Conservation (phyloP, 2,329 filamentous ascomycete genomes). For the Trichoderma aggressivum region DNA sequence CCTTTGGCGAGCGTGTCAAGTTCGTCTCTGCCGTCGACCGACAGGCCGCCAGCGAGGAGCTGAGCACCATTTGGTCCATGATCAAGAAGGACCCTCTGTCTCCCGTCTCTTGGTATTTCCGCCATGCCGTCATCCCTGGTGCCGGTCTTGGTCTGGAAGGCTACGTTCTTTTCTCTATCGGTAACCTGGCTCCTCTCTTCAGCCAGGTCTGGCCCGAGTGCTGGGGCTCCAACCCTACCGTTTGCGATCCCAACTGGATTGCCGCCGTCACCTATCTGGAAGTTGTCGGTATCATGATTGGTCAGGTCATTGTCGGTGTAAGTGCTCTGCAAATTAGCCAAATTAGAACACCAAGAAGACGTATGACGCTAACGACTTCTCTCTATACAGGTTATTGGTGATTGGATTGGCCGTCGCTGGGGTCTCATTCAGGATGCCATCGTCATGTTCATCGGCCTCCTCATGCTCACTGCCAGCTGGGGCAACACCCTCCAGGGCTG, state of each 20-base stretch:
- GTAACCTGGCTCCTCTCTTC: slow-evolving; percentile 84
- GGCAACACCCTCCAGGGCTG: slow-evolving; percentile 83
- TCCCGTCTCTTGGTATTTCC: slow-evolving; percentile 81
- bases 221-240: slow-evolving; percentile 58
- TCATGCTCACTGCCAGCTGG: slow-evolving; percentile 92
- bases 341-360: not conserved
- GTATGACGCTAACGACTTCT: slow-evolving; percentile 14
- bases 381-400: slow-evolving; percentile 48
- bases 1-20: slow-evolving; percentile 61
- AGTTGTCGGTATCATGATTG: slow-evolving; percentile 90
- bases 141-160: slow-evolving; percentile 90
- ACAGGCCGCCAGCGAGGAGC: slow-evolving; percentile 66
- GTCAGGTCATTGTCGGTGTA: slow-evolving; percentile 83
- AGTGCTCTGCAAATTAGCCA: slow-evolving; percentile 28
- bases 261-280: slow-evolving; percentile 86
- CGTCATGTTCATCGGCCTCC: slow-evolving; percentile 90
- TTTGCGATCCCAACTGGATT: slow-evolving; percentile 77
- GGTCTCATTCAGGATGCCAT: slow-evolving; percentile 90
- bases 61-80: slow-evolving; percentile 67
- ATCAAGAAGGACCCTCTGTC: slow-evolving; percentile 82
- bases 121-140: slow-evolving; percentile 87
- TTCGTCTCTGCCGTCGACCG: slow-evolving; percentile 76
- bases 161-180: slow-evolving; percentile 96
- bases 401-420: slow-evolving; percentile 85
- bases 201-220: slow-evolving; percentile 70